Evolutionary conservation across 495 filamentous ascomycete species (phyloP), one percentile per base, ranked within the genome.

Genomic region (Mycothermus thermophilus): DNA sequence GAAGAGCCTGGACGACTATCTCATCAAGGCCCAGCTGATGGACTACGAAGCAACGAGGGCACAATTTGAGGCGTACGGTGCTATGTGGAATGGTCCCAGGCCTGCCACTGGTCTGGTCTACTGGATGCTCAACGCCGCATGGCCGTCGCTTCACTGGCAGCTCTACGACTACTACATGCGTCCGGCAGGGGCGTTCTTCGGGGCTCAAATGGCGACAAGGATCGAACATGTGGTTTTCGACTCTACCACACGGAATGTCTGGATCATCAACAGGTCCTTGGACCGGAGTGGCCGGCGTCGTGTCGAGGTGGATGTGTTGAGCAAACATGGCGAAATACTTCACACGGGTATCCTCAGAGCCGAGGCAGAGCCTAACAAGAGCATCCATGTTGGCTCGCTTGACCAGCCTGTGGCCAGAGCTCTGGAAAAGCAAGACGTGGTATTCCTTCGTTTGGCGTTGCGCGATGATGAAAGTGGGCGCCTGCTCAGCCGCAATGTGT

Each of bases 81-180:
- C 64, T 10, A 53, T 60, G 0, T 74, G 71, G 56, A 71, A 51
- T 38, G 64, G 62, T 0, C 47, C 56, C 4, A 54, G 66, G 0
- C 65, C 72, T 3, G 71, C 76, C 0, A 78, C 74, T 0, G 75
- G 76, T 0, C 13, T 71, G 25, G 66, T 80, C 5, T 80, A 80
- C 52, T 79, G 76, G 76, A 80, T 79, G 76, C 42, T 77, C 40
- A 78, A 75, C 38, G 66, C 66, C 30, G 75, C 74, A 0, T 79
- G 74, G 67, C 75, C 76, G 8, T 70, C 61, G 27, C 55, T 79
- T 24, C 75, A 79, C 46, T 80, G 76, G 75, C 71, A 74, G 36
- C 44, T 79, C 2, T 75, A 77, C 48, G 75, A 79, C 40, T 76
- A 74, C 38, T 78, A 78, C 41, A 52, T 77, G 17, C 62, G 58